Evolutionary conservation across 1,284 basidiomycete species (phyloP).

Genomic region (Phellinidium pouzarii): DNA sequence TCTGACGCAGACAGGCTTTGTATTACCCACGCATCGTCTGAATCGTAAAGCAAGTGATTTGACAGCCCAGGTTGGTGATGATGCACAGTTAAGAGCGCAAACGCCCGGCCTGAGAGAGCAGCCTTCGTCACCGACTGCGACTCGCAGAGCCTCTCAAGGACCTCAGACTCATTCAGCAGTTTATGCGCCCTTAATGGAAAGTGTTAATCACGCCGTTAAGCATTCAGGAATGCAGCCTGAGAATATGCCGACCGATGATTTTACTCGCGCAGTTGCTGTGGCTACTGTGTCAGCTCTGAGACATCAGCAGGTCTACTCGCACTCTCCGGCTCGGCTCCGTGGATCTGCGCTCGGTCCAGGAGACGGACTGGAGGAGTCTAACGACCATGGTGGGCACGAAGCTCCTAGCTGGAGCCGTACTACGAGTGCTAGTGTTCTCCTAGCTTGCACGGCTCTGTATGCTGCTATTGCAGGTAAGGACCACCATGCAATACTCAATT

Average conservation of each 20-base stretch:
- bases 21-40: conserved; percentile 16
- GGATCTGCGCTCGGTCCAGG: conserved; percentile 27
- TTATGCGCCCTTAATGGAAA: conserved; percentile 71
- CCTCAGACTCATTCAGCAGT: conserved; percentile 27
- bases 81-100: conserved; percentile 30
- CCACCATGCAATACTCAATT: neutral
- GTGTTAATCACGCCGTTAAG: conserved; percentile 68
- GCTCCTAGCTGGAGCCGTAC: conserved; percentile 91
- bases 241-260: conserved; percentile 77
- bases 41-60: conserved; percentile 17
- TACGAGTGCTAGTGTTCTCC: conserved; percentile 80
- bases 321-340: conserved; percentile 40
- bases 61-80: conserved; percentile 15
- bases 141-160: conserved; percentile 54
- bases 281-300: conserved; percentile 83
- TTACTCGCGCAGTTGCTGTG: conserved; percentile 84
- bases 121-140: conserved; percentile 34
- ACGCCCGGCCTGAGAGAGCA: conserved; percentile 35
- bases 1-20: conserved; percentile 35
- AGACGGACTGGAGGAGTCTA: conserved; percentile 36
- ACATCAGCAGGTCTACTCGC: conserved; percentile 57
- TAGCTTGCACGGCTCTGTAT: conserved; percentile 89
- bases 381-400: conserved; percentile 82
- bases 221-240: conserved; percentile 54
- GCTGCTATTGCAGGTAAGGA: conserved; percentile 85